Base-by-base conservation (phyloP, 2,329 filamentous ascomycete species). In the Emmonsia crescens region DNA sequence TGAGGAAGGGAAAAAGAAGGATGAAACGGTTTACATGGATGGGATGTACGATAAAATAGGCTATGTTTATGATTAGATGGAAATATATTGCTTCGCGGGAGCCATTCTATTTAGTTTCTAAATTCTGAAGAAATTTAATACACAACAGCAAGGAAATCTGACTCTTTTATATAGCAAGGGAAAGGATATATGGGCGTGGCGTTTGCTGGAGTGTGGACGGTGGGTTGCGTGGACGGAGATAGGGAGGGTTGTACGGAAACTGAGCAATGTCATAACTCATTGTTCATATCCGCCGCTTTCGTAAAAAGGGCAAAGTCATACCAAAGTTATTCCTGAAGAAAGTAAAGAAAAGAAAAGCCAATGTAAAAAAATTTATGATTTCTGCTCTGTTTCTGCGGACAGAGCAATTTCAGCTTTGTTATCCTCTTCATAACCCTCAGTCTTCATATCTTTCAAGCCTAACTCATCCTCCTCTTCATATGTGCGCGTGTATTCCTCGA, bases 401-500 rank as follows among this genome's bases (percentile, higher is more conserved):
- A 42, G 24, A n/a, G 44, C 54, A 19, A 38, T 42, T 21, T 60
- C 49, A 29, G 42, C 60, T 40, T 51, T 63, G 38, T 64, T 66
- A 64, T 85, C 82, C 60, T 85, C 79, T 73, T 88, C 88, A 71
- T 99, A 97, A 0, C 85, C 86, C 74, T 97, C 92, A 0, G 86
- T 85, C 81, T 93, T 94, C 86, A 99, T 99, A 71, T 99, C 94
- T 63, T 80, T 85, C 66, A 99, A 77, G 0, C 94, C 94, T 12
- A 99, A 79, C 63, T 96, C 90, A 70, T 99, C 94, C 76, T 96
- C 90, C 72, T 99, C 94, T 73, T 96, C 89, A 0, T 88, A 85
- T 0, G 93, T 96, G 64, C 94, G 83, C 63, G 89, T 84, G 73
- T 99, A 99, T 36, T 89, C 88, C 76, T 90, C 89, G 2, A 84